These are phyloP conservation scores for Quercus agrifolia DNA, from an alignment of 306 rosid species.

Conservation along the genomic window DNA sequence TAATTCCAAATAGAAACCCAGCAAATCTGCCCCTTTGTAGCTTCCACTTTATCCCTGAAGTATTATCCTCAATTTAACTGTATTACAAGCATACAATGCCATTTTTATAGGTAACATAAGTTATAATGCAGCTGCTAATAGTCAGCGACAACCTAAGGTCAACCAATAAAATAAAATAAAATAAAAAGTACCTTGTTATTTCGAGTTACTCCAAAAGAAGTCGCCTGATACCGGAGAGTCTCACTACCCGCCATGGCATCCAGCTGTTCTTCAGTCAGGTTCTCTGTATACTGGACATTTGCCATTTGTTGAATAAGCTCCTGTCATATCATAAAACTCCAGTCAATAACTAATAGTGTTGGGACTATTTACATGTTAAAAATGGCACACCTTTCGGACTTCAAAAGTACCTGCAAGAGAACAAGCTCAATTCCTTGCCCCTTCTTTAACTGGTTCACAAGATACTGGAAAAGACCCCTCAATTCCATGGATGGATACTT, in stretches of 20 bases:
- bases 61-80: neutral
- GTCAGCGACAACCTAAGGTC: neutral
- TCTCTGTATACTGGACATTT: constrained; percentile 94
- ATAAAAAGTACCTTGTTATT: constrained; percentile 76
- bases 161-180: neutral
- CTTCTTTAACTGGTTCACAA: constrained; percentile 89
- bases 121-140: neutral
- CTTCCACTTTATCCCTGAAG: neutral
- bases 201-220: constrained; percentile 86
- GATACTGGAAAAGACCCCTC: constrained; percentile 98
- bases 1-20: too few species aligned
- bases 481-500: constrained; percentile 99
- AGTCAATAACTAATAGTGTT: constrained; percentile 8
- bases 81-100: neutral
- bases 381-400: neutral
- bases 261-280: constrained; percentile 93
- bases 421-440: constrained; percentile 96
- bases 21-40: neutral
- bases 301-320: constrained; percentile 99
- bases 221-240: constrained; percentile 91
- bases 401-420: constrained; percentile 70
- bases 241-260: constrained; percentile 99
- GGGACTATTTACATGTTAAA: constrained; percentile 7
- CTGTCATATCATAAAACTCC: constrained; percentile 40
- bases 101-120: neutral